Conservation (phyloP, 2,329 filamentous ascomycete genomes). For the Seiridium unicorne region DNA sequence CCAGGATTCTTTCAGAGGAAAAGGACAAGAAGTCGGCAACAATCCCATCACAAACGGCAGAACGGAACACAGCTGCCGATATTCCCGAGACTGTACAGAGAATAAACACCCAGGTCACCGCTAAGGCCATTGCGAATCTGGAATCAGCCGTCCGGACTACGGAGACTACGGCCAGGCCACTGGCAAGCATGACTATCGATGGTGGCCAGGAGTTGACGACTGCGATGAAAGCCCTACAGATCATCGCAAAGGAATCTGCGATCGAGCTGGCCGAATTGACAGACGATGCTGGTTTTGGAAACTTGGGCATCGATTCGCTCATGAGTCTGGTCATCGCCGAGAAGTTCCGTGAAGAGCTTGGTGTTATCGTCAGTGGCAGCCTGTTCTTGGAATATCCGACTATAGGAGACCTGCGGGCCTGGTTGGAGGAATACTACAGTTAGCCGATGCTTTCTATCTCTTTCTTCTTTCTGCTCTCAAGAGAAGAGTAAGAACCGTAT, state of each 20-base stretch:
- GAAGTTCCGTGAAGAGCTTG: constrained; percentile 28
- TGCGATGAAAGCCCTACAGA: constrained; percentile 22
- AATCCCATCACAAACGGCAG: too few species aligned
- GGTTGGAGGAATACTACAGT: constrained; percentile 26
- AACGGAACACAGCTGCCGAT: too few species aligned
- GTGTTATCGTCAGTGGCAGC: constrained; percentile 21
- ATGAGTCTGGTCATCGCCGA: constrained; percentile 34
- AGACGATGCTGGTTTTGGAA: constrained; percentile 31
- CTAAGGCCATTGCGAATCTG: background rate
- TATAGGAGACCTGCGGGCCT: constrained; percentile 26
- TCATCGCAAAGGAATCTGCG: constrained; percentile 56
- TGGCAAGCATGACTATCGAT: too few species aligned
- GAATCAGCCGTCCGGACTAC: background rate
- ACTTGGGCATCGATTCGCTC: constrained; percentile 35
- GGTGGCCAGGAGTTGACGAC: too few species aligned
- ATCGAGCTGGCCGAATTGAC: constrained; percentile 47
- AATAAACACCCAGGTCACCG: too few species aligned
- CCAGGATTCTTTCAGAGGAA: too few species aligned
- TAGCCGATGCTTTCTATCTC: too few species aligned
- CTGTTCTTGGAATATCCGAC: constrained; percentile 35
- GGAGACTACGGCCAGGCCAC: background rate
- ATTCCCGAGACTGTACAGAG: too few species aligned
- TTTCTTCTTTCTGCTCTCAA: too few species aligned
- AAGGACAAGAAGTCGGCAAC: background rate
- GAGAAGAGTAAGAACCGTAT: too few species aligned